Base-by-base conservation (phyloP, 1,284 basidiomycete genomes). In the Ustilago crameri region DNA sequence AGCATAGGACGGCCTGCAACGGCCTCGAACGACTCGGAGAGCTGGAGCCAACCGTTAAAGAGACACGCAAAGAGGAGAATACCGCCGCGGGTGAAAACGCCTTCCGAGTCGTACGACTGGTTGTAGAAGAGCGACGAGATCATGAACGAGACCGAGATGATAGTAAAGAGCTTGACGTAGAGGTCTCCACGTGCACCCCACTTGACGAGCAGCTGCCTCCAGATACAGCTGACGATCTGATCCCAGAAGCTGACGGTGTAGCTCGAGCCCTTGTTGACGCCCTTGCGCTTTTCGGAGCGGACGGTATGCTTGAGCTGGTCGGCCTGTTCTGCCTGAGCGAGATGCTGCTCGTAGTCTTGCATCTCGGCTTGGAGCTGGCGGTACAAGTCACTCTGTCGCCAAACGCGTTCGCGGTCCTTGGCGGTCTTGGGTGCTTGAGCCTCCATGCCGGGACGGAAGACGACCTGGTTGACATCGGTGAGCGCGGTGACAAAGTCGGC, bases 391-490 rank as follows among this genome's bases (percentile, higher is more conserved):
- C 71, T 76, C 8, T 62, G 18, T 26, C 47, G 52, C 74, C 78
- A 82, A 30, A 59, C 73, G 12, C 45, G 48, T 32, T 81, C 81
- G 26, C 78, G 69, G 26, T 77, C 77, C 12, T 54, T 57, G 3
- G 81, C 57, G 1, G 79, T 81, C 48, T 62, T 60, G 5, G 82
- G 81, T 1, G 88, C 86, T 14, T 80, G 81, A 14, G 80, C 74
- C 63, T 86, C 84, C 54, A 86, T 84, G 1, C 87, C 89, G 2
- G 84, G 65, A 23, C 87, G 85, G 18, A 87, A 82, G 14, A 84
- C 86, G 37, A 90, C 89, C 40, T 88, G 89, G 10, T 85, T 81
- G 0, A 88, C 85, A 75, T 89, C 87, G 1, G 90, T 91, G n/a
- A 90, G 85, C 71, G 82, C 85, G 61, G 82, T 83, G 43, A 91